A percentile compares a stretch with the other conserved stretches of the same genome.
Evolutionary conservation across 768 basidiomycete genomes (phyloP).

Genomic region (Tylopilus sp.): DNA sequence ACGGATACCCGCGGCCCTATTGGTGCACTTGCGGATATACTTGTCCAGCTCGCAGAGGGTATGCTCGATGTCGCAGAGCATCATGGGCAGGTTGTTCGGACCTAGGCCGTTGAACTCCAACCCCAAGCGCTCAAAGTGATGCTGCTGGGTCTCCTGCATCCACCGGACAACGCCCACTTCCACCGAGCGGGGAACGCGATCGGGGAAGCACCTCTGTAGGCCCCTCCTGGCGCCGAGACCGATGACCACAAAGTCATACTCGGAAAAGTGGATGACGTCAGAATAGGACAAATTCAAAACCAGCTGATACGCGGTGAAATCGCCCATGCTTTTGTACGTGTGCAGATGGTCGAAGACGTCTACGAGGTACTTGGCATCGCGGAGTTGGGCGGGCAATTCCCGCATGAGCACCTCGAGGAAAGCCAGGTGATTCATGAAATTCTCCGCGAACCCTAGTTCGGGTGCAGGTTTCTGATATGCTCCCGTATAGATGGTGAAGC

Average conservation of each 20-base stretch:
- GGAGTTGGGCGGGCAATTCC: conserved; percentile 48
- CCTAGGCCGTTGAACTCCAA: conserved; percentile 52
- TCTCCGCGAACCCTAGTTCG: conserved; percentile 43
- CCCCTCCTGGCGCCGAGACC: conserved; percentile 68
- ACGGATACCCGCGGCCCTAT: conserved; percentile 30
- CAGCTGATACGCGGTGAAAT: conserved; percentile 70
- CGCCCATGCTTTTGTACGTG: conserved; percentile 68
- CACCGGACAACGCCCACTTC: conserved; percentile 62
- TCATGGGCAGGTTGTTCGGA: conserved; percentile 46
- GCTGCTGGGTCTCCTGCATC: conserved; percentile 54
- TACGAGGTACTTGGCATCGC: conserved; percentile 49
- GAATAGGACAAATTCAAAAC: conserved; percentile 59
- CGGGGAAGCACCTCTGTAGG: conserved; percentile 64
- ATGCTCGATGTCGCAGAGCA: conserved; percentile 74
- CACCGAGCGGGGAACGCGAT: conserved; percentile 36
- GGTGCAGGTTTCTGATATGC: conserved; percentile 74
- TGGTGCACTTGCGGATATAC: conserved; percentile 50
- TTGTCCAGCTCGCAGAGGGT: conserved; percentile 78
- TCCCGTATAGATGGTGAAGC: conserved; percentile 56
- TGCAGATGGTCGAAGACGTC: conserved; percentile 61
- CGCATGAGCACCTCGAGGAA: conserved; percentile 61
- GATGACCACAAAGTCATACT: conserved; percentile 65
- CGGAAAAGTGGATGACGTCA: conserved; percentile 54
- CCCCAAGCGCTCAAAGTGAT: conserved; percentile 60
- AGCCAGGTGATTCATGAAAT: conserved; percentile 59